A percentile compares a stretch with the other conserved stretches of the same genome.
These are phyloP conservation scores for Articulospora tetracladia DNA, from an alignment of 495 filamentous ascomycete genomes.

Conservation along the genomic window DNA sequence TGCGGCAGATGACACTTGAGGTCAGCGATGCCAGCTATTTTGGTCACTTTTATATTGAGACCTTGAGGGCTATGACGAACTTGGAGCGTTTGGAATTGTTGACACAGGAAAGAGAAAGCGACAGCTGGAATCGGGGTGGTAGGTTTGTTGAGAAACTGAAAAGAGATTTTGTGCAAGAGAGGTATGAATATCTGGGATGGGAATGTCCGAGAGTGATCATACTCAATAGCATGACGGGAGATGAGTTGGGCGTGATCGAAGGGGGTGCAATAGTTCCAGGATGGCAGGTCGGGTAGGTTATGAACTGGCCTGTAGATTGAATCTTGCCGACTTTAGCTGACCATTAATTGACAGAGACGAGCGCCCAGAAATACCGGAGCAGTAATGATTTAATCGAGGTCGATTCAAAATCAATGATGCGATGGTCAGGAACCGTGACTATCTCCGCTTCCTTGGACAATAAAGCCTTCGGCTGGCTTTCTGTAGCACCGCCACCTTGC, in stretches of 20 bases:
- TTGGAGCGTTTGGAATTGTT: constrained; percentile 10
- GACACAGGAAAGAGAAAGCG: not conserved
- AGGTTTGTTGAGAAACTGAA: not conserved
- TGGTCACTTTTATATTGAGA: constrained; percentile 18
- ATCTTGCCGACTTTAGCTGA: not conserved
- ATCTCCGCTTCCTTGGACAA: too few relatives aligned
- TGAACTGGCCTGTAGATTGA: not conserved
- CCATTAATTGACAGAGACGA: not conserved
- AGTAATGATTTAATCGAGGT: too few relatives aligned
- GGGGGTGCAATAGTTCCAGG: constrained; percentile 6
- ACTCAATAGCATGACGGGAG: constrained; percentile 1
- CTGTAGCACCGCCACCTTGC: too few relatives aligned
- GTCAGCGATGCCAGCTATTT: constrained; percentile 15
- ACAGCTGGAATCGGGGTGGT: constrained; percentile 1
- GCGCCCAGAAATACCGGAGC: not conserved
- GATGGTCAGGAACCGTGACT: too few relatives aligned
- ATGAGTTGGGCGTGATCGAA: not conserved
- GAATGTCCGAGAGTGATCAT: constrained; percentile 12
- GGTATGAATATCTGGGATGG: constrained; percentile 13
- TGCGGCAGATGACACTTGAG: constrained; percentile 13
- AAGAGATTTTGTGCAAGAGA: constrained; percentile 15
- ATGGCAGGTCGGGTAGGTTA: constrained; percentile 10
- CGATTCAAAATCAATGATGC: too few relatives aligned
- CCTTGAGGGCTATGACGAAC: constrained; percentile 4
- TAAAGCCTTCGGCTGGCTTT: too few relatives aligned